These are phyloP conservation scores for Pyrus bretschneideri DNA, from an alignment of 306 rosid genomes.

Conservation along the genomic window DNA sequence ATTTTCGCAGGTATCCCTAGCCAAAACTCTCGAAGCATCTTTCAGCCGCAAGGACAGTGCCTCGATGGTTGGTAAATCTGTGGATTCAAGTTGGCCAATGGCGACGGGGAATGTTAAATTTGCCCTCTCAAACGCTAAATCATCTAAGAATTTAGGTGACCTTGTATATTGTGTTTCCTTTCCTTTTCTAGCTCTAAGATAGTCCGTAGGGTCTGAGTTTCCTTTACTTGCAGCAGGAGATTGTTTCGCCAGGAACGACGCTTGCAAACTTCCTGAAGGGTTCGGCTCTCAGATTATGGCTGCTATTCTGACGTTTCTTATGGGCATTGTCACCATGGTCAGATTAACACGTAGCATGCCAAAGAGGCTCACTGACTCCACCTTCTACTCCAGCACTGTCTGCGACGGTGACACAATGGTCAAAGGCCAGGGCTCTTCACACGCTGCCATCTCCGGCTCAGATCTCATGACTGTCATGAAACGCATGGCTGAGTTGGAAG, in stretches of 20 bases:
- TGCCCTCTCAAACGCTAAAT: conserved; percentile 45
- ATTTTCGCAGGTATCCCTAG: conserved; percentile 39
- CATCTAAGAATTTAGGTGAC: background rate
- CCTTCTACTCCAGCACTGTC: conserved; percentile 52
- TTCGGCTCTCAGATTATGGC: conserved; percentile 49
- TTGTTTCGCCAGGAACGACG: conserved; percentile 19
- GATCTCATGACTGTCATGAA: conserved; percentile 59
- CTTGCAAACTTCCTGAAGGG: conserved; percentile 41
- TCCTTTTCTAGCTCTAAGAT: background rate
- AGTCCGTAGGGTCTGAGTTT: background rate
- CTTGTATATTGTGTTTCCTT: background rate
- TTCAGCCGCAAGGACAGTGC: conserved; percentile 19
- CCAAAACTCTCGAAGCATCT: conserved; percentile 2
- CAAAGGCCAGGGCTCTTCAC: conserved; percentile 15
- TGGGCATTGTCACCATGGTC: conserved; percentile 76
- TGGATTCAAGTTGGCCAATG: conserved; percentile 27
- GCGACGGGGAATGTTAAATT: conserved; percentile 6
- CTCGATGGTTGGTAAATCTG: conserved; percentile 32
- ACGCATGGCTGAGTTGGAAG: conserved; percentile 86
- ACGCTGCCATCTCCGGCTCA: conserved; percentile 28
- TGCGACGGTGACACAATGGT: conserved; percentile 21
- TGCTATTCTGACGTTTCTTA: conserved; percentile 62
- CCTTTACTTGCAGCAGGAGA: conserved; percentile 21
- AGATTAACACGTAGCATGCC: conserved; percentile 70
- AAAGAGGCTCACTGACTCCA: conserved; percentile 65